These are phyloP conservation scores for Globisporangium takayamanum DNA, from an alignment of 352 stramenopile genomes.

Conservation along the genomic window DNA sequence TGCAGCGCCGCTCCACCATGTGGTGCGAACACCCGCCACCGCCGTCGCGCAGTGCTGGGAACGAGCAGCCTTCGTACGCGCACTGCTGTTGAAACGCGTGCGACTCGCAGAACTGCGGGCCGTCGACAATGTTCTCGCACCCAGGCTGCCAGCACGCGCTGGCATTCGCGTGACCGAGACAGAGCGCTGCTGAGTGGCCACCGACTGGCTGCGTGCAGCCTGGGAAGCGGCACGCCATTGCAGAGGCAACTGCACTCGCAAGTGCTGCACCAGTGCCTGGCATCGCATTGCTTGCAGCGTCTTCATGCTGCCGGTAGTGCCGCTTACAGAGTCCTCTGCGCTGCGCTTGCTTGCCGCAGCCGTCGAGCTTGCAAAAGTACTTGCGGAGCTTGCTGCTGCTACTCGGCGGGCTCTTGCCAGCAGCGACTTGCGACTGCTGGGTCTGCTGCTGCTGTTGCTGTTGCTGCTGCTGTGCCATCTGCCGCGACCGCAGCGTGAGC, in stretches of 20 bases:
- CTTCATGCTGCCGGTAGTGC: slow-evolving; percentile 44
- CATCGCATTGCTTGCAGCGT: slow-evolving; percentile 1
- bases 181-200: slow-evolving; percentile 23
- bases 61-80: slow-evolving; percentile 48
- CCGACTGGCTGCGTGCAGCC: slow-evolving; percentile 29
- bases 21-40: slow-evolving; percentile 43
- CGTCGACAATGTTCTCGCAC: slow-evolving; percentile 53
- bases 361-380: slow-evolving; percentile 60
- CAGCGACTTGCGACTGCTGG: background rate
- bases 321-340: slow-evolving; percentile 57
- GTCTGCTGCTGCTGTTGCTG: slow-evolving; percentile 8
- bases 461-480: slow-evolving; percentile 15
- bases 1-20: slow-evolving; percentile 32
- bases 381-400: slow-evolving; percentile 31
- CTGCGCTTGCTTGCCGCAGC: slow-evolving; percentile 59
- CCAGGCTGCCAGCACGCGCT: slow-evolving; percentile 56
- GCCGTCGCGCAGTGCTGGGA: slow-evolving; percentile 20
- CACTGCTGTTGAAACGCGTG: slow-evolving; percentile 48
- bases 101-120: slow-evolving; percentile 49
- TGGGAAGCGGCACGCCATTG: slow-evolving; percentile 33
- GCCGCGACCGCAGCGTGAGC: slow-evolving; percentile 39
- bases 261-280: background rate
- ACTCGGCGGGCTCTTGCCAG: slow-evolving; percentile 10
- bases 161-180: slow-evolving; percentile 34
- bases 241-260: background rate